Percentiles rank a stretch among this genome's conserved stretches.
Conservation (phyloP, 306 rosid genomes). For the Quercus agrifolia region DNA sequence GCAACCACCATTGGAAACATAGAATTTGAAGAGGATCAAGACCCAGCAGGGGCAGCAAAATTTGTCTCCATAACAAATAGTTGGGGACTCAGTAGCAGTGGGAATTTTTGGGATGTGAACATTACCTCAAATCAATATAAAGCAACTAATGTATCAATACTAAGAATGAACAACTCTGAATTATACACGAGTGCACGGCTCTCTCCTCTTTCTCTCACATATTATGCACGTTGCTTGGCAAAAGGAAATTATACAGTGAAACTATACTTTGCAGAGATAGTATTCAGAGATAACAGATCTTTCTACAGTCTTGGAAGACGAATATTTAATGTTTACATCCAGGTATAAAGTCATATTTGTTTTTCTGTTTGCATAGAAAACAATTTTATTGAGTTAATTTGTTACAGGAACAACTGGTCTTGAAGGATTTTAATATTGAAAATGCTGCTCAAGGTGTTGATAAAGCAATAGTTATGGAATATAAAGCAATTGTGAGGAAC, state of each 20-base stretch:
- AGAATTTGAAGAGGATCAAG: slow-evolving; percentile 39
- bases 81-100: slow-evolving; percentile 50
- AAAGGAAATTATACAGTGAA: slow-evolving; percentile 60
- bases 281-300: slow-evolving; percentile 41
- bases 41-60: slow-evolving; percentile 43
- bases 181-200: slow-evolving; percentile 48
- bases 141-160: slow-evolving; percentile 14
- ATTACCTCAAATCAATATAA: too few species aligned
- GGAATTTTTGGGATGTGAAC: too few species aligned
- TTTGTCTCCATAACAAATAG: slow-evolving; percentile 1
- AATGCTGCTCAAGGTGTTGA: slow-evolving; percentile 33
- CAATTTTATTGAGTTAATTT: slow-evolving; percentile 11
- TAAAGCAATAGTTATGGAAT: slow-evolving; percentile 25
- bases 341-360: slow-evolving; percentile 37
- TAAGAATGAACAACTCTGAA: slow-evolving; percentile 27
- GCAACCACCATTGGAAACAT: slow-evolving; percentile 30
- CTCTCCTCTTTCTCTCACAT: slow-evolving; percentile 50
- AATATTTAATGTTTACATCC: slow-evolving; percentile 55
- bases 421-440: slow-evolving; percentile 52
- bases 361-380: background rate
- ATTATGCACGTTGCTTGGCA: slow-evolving; percentile 58
- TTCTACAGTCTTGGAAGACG: slow-evolving; percentile 54
- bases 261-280: slow-evolving; percentile 57
- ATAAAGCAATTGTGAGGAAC: slow-evolving; percentile 33
- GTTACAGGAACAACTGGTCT: slow-evolving; percentile 36